These are phyloP conservation scores for Aspergillus ochraceus DNA, from an alignment of 2,329 filamentous ascomycete genomes.

Conservation along the genomic window DNA sequence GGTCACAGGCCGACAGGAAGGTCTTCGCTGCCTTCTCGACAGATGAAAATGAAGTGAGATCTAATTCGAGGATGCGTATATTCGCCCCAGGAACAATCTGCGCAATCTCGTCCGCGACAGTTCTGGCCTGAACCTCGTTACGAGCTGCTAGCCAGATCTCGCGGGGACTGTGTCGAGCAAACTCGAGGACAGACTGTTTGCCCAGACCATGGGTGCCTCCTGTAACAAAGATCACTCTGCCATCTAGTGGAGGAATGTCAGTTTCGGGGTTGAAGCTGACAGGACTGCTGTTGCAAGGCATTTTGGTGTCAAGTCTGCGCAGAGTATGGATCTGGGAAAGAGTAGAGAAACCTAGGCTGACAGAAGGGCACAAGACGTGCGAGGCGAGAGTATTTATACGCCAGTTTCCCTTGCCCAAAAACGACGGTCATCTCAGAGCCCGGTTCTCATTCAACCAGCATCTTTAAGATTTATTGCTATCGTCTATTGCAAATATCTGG, in stretches of 20 bases:
- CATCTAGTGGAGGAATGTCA: conserved; percentile 40
- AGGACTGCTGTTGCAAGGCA: neutral
- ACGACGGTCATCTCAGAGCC: too few species aligned
- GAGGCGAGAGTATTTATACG: neutral
- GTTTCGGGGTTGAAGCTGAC: conserved; percentile 29
- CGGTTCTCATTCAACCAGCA: neutral
- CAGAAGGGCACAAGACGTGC: neutral
- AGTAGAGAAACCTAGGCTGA: neutral
- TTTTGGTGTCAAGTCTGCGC: neutral
- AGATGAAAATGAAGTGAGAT: conserved; percentile 46
- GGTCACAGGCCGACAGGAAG: conserved; percentile 37
- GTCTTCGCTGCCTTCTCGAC: conserved; percentile 25
- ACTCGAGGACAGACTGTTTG: conserved; percentile 45
- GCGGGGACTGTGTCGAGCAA: conserved; percentile 45
- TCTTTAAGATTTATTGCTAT: neutral
- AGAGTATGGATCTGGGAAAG: neutral
- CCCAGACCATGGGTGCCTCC: conserved; percentile 50
- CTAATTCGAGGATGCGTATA: conserved; percentile 16
- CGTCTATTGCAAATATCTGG: neutral
- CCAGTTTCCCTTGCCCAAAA: neutral
- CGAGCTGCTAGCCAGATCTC: conserved; percentile 51
- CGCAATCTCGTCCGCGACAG: conserved; percentile 1
- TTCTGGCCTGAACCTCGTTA: conserved; percentile 39
- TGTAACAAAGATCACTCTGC: conserved; percentile 23
- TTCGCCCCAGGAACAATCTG: neutral